Evolutionary conservation across 2,329 filamentous ascomycete genomes (phyloP).

Genomic region (Ophiostoma sp.): DNA sequence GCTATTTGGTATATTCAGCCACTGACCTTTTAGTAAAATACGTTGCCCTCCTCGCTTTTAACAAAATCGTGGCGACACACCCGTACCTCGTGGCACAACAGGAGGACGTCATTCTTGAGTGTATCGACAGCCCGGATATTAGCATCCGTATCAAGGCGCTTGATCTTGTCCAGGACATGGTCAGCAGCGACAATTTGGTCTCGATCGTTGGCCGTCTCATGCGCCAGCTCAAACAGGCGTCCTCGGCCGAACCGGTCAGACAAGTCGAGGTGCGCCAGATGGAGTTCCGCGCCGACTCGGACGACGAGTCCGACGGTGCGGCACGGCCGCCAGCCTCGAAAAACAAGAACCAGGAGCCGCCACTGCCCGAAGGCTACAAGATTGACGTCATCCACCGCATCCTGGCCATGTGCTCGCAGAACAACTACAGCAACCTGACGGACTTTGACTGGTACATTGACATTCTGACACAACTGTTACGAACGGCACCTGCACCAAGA

Average conservation of each 20-base stretch:
- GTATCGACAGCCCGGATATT: slow-evolving; percentile 92
- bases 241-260: slow-evolving; percentile 47
- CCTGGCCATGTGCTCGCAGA: slow-evolving; percentile 82
- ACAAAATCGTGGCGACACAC: slow-evolving; percentile 88
- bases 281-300: slow-evolving; percentile 48
- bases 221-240: slow-evolving; percentile 74
- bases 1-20: background rate
- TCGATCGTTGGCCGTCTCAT: slow-evolving; percentile 84
- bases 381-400: slow-evolving; percentile 80
- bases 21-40: slow-evolving; percentile 74
- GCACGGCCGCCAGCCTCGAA: slow-evolving; percentile 37
- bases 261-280: slow-evolving; percentile 48
- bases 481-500: slow-evolving; percentile 60
- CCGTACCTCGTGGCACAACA: slow-evolving; percentile 86
- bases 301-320: slow-evolving; percentile 51
- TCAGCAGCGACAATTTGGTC: slow-evolving; percentile 80
- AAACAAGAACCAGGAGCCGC: slow-evolving; percentile 48
- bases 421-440: slow-evolving; percentile 79
- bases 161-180: slow-evolving; percentile 91
- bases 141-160: slow-evolving; percentile 92
- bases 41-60: slow-evolving; percentile 90
- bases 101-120: slow-evolving; percentile 94
- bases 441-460: slow-evolving; percentile 99
- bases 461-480: slow-evolving; percentile 80
- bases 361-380: slow-evolving; percentile 83